phyloP scores from a whole-genome alignment of 768 basidiomycete genomes.

The Mycena vulgaris region DNA sequence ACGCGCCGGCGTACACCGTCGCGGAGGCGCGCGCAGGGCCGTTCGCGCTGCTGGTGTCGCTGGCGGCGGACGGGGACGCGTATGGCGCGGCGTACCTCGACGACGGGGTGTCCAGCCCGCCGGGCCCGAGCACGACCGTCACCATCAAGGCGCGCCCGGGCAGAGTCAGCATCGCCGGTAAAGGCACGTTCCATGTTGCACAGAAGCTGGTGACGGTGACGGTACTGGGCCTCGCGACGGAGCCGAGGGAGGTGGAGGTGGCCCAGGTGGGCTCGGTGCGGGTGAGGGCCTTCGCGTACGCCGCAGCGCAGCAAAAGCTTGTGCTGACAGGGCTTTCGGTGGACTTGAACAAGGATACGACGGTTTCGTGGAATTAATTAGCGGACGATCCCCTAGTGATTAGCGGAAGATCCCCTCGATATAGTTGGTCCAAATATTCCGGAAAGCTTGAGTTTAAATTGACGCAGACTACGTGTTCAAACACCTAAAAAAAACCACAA shows the following conservation, averaged over 20 bases:
- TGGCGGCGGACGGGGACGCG: constrained; percentile 62
- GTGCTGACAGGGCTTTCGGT: constrained; percentile 54
- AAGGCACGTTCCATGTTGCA: constrained; percentile 59
- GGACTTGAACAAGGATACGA: constrained; percentile 59
- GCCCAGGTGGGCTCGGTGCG: constrained; percentile 56
- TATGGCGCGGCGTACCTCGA: constrained; percentile 78
- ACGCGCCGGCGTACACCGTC: constrained; percentile 76
- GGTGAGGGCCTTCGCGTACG: constrained; percentile 58
- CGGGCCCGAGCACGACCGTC: constrained; percentile 66
- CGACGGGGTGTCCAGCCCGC: constrained; percentile 75
- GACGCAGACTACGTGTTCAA: too few relatives aligned
- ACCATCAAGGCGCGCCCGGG: constrained; percentile 56
- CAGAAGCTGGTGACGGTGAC: constrained; percentile 69
- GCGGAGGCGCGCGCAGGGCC: constrained; percentile 75
- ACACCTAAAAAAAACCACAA: too few relatives aligned
- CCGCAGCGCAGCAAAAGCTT: constrained; percentile 56
- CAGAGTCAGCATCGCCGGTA: constrained; percentile 54
- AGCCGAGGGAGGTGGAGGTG: constrained; percentile 58
- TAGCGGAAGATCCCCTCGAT: too few relatives aligned
- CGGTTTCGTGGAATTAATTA: constrained; percentile 57
- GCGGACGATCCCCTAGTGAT: too few relatives aligned
- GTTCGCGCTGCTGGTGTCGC: constrained; percentile 74
- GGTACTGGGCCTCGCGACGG: constrained; percentile 65
- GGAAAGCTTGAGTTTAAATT: too few relatives aligned
- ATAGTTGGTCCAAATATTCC: too few relatives aligned